phyloP scores from a whole-genome alignment of 768 basidiomycete genomes.

The Paxillus involutus region DNA sequence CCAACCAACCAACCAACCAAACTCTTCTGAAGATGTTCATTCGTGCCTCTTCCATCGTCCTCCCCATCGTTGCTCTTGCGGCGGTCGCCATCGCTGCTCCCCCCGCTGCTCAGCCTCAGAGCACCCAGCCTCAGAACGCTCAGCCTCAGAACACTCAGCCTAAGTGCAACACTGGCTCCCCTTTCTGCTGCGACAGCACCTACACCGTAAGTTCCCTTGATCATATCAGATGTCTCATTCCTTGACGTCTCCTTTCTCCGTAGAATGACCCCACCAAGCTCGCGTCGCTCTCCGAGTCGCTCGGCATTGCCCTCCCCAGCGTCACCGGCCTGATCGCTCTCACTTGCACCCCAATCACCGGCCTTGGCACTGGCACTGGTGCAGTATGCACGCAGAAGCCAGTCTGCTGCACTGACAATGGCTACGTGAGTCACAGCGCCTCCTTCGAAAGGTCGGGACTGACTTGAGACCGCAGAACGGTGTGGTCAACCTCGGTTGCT shows the following conservation, averaged over 20 bases:
- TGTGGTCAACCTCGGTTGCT: no score
- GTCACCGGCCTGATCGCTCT: slow-evolving; percentile 26
- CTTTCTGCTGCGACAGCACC: no score
- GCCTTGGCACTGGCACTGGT: no score
- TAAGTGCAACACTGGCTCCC: slow-evolving; percentile 44
- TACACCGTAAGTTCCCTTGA: no score
- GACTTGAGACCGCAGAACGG: no score
- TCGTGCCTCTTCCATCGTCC: slow-evolving; percentile 1
- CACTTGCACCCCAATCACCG: slow-evolving; percentile 35
- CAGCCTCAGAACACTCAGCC: no score
- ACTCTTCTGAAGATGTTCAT: neutral
- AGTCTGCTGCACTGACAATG: no score
- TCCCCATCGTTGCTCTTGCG: slow-evolving; percentile 6
- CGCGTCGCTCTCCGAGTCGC: neutral
- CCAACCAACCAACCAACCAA: neutral
- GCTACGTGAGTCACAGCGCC: no score
- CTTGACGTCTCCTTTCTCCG: neutral
- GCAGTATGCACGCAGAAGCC: no score
- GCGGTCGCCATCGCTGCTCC: slow-evolving; percentile 8
- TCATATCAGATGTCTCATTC: no score
- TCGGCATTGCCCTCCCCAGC: neutral
- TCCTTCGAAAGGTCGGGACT: no score
- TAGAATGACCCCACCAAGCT: neutral
- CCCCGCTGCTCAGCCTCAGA: neutral
- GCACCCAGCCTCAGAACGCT: no score